Evolutionary conservation across 257 asterid species (phyloP).

Genomic region (Lycium ferocissimum): DNA sequence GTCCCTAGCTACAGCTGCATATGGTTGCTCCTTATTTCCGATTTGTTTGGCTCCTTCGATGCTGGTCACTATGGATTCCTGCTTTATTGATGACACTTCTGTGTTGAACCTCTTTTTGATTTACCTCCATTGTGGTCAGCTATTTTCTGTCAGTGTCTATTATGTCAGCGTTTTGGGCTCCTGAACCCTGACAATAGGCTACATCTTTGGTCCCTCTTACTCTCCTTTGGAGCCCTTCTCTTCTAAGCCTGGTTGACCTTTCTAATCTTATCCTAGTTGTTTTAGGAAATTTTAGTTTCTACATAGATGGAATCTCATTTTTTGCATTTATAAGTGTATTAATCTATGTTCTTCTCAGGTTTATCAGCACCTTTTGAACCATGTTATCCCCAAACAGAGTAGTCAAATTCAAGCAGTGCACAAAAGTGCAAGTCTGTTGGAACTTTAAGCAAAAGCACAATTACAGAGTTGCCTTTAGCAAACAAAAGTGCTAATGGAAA

Average conservation of each 20-base stretch:
- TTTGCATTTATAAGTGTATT: no score
- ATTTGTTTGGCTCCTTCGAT: neutral
- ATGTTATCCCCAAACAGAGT: no score
- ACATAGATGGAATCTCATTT: no score
- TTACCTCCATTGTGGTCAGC: neutral
- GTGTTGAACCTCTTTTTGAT: constrained; percentile 4
- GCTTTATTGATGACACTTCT: neutral
- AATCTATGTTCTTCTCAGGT: no score
- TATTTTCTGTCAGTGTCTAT: neutral
- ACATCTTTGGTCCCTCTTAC: neutral
- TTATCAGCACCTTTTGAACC: no score
- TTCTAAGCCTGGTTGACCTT: neutral
- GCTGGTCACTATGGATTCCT: neutral
- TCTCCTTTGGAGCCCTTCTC: neutral
- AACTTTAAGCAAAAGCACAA: no score
- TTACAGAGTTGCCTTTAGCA: no score
- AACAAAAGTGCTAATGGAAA: no score
- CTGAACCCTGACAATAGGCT: neutral
- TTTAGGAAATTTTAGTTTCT: neutral
- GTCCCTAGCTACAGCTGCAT: neutral
- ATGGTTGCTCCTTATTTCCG: neutral
- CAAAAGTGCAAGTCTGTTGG: no score
- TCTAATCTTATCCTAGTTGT: neutral
- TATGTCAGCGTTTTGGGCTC: constrained; percentile 10
- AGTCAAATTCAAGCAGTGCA: no score